Percentiles rank a stretch among this genome's conserved stretches.
These are phyloP conservation scores for Adansonia rubrostipa DNA, from an alignment of 441 rosid genomes.

Conservation along the genomic window DNA sequence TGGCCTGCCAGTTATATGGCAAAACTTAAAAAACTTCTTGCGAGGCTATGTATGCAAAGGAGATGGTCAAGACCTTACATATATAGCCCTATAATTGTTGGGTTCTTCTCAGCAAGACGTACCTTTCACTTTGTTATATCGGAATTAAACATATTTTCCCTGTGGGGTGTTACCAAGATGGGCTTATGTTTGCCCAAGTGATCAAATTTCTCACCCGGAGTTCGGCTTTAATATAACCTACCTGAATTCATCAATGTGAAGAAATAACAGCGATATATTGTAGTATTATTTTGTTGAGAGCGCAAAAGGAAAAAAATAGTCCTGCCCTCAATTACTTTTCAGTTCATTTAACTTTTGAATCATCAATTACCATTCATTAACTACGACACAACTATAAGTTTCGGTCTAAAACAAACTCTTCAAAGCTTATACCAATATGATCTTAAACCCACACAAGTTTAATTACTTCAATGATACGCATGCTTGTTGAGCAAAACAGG, in stretches of 20 bases:
- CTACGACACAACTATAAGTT: no score
- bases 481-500: slow-evolving; percentile 30
- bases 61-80: neutral
- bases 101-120: neutral
- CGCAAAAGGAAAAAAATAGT: neutral
- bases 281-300: neutral
- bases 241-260: neutral
- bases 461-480: slow-evolving; percentile 37
- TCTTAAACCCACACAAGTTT: slow-evolving; percentile 25
- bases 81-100: neutral
- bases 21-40: neutral
- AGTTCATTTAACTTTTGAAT: no score
- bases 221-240: neutral
- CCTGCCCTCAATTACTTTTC: no score
- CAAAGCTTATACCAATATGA: slow-evolving; percentile 13
- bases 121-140: neutral
- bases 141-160: neutral
- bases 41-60: neutral
- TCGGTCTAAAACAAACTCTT: neutral
- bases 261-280: neutral
- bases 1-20: neutral
- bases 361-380: neutral
- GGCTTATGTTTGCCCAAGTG: no score
- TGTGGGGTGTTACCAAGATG: neutral
- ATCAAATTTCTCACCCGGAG: neutral